Conservation (phyloP, 306 rosid genomes). For the Neltuma alba region DNA sequence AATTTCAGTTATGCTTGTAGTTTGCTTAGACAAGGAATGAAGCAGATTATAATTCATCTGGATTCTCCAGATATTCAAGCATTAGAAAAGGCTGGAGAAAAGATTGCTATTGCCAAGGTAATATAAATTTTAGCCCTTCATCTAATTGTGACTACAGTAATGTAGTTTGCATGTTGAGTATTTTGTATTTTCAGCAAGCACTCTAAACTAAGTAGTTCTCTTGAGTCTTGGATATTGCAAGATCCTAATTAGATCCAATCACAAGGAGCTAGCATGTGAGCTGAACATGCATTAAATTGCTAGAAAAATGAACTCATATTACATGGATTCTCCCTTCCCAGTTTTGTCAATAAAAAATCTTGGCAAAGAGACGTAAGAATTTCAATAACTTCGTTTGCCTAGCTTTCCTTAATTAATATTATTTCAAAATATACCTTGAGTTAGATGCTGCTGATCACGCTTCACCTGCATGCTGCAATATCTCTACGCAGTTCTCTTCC, state of each 20-base stretch:
- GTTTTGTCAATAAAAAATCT: conserved; percentile 19
- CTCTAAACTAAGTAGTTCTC: conserved; percentile 14
- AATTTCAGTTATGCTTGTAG: conserved; percentile 88
- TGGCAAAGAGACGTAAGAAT: conserved; percentile 13
- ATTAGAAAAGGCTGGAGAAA: conserved; percentile 82
- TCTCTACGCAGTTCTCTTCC: background rate
- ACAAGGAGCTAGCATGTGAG: background rate
- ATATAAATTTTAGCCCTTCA: conserved; percentile 17
- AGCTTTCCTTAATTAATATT: background rate
- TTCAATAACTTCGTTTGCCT: background rate
- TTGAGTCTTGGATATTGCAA: conserved; percentile 21
- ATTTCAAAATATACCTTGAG: conserved; percentile 12
- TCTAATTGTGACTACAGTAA: conserved; percentile 1
- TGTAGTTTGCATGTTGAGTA: conserved; percentile 21
- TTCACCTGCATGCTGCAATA: background rate
- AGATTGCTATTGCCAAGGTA: conserved; percentile 64
- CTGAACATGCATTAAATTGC: conserved; percentile 12
- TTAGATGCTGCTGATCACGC: conserved; percentile 8
- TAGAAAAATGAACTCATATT: conserved; percentile 6
- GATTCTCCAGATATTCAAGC: conserved; percentile 70
- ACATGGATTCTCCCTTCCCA: background rate
- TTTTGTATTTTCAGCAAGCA: conserved; percentile 20
- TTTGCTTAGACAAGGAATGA: conserved; percentile 98
- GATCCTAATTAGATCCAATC: background rate
- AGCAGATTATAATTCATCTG: conserved; percentile 76